Evolutionary conservation across 1,284 basidiomycete species (phyloP), one percentile per base, ranked within the genome.

Genomic region (Entoloma clypeatum): DNA sequence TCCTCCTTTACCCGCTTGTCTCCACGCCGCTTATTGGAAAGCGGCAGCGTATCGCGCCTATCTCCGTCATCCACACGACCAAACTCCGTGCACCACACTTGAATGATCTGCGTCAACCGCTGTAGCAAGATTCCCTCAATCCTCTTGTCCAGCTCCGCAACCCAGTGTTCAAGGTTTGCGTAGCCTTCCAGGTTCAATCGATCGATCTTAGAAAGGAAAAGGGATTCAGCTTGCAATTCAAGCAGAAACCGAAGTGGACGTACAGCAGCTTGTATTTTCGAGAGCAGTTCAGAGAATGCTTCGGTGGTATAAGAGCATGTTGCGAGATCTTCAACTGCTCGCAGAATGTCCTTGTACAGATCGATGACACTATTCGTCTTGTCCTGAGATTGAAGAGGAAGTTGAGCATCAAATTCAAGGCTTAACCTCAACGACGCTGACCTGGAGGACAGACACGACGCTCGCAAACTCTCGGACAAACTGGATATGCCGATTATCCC

Each of bases 91-190:
- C 90, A 96, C 92, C 92, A 98, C 0, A 84, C 75, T 52, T 87
- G 79, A 38, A 93, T 87, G 48, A 94, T 85, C 23, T 84, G 76
- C 3, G 74, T 71, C 19, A 99, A 65, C 8, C 96, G 79, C 45
- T 80, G 77, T n/a, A 87, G 67, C 1, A 99, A 71, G 30, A 92
- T 88, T 1, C 63, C 69, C 57, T 97, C 92, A 57, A 98, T 93
- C 47, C 83, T 79, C 51, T 79, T 76, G 59, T 98, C 94, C 7
- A 99, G 75, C 41, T 89, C 82, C 0, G 83, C 78, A 0, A 97
- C 92, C 94, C 94, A 99, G 38, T 91, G 79, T 46, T 97, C 93
- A n/a, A 99, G 77, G 56, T 99, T 99, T 5, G 93, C 91, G 57
- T 95, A 99, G 7, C 95, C 94, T 58, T 97, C 93, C 50, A 99